A percentile compares a stretch with the other conserved stretches of the same genome.
These are phyloP conservation scores for Mortierella sp. DNA, from an alignment of 371 early-diverging fungal species.

Conservation along the genomic window DNA sequence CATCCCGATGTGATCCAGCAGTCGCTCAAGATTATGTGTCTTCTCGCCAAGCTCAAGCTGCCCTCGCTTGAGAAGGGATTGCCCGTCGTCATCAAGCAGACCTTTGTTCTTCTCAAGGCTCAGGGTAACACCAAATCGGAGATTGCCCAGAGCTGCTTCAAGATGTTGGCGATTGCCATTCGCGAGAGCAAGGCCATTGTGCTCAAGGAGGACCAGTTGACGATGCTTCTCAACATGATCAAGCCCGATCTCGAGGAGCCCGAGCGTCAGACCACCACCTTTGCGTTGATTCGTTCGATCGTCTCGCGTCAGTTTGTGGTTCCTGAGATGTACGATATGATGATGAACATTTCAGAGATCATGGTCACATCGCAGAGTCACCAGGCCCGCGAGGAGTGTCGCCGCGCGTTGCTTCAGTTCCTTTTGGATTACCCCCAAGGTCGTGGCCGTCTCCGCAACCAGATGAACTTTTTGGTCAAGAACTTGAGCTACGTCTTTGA, in stretches of 20 bases:
- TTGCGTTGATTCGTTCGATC: conserved; percentile 89
- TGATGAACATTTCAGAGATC: conserved; percentile 82
- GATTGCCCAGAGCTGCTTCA: conserved; percentile 84
- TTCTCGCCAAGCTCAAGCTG: conserved; percentile 78
- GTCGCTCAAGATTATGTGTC: conserved; percentile 78
- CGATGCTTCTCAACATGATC: conserved; percentile 82
- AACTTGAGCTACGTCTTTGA: conserved; percentile 93
- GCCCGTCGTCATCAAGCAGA: conserved; percentile 81
- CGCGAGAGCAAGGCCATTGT: conserved; percentile 73
- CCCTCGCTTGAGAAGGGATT: conserved; percentile 75
- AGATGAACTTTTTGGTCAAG: conserved; percentile 88
- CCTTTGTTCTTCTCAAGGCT: conserved; percentile 79
- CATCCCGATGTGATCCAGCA: conserved; percentile 77
- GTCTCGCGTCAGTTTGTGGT: conserved; percentile 87
- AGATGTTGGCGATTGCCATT: conserved; percentile 83
- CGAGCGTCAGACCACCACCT: conserved; percentile 86
- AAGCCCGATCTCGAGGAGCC: conserved; percentile 92
- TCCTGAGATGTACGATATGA: conserved; percentile 92
- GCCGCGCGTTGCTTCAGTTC: conserved; percentile 88
- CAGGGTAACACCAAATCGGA: conserved; percentile 77
- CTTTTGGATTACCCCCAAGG: conserved; percentile 96
- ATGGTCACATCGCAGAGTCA: conserved; percentile 90
- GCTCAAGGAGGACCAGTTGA: conserved; percentile 82
- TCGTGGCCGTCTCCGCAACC: conserved; percentile 78
- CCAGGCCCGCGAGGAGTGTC: conserved; percentile 86